Evolutionary conservation across 441 rosid genomes (phyloP).

Genomic region (California macrophylla): DNA sequence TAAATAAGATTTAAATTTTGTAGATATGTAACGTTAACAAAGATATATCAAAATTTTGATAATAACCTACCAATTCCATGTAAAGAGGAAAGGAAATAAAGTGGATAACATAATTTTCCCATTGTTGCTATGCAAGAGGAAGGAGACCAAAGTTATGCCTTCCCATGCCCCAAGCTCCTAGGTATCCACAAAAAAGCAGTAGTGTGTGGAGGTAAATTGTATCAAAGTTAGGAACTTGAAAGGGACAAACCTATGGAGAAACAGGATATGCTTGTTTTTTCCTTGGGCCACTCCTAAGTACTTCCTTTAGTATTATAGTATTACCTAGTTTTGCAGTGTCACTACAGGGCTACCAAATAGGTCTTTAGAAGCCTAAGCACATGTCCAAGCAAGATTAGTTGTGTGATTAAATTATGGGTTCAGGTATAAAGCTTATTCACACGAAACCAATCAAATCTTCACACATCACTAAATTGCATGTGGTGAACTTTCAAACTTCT

Average conservation of each 20-base stretch:
- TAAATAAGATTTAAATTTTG: no score
- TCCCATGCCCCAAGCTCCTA: not conserved
- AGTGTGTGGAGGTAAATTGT: not conserved
- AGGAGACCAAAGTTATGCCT: not conserved
- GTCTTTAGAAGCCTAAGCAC: not conserved
- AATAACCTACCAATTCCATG: no score
- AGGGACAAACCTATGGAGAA: not conserved
- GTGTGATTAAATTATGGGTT: not conserved
- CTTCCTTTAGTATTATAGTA: not conserved
- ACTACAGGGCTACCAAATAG: not conserved
- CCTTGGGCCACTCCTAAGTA: slow-evolving; percentile 1
- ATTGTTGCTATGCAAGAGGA: no score
- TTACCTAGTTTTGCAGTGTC: not conserved
- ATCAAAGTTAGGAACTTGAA: not conserved
- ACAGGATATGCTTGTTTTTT: slow-evolving; percentile 3
- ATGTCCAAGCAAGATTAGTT: slow-evolving; percentile 1
- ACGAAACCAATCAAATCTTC: not conserved
- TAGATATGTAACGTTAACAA: no score
- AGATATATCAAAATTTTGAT: no score
- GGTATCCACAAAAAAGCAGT: not conserved
- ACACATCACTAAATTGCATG: not conserved
- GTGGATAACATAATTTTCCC: no score
- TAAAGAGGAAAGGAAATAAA: no score
- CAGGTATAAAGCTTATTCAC: not conserved
- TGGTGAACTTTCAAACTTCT: not conserved